Conservation (phyloP, 805 yeast genomes). For the Saturnispora sanitii region DNA sequence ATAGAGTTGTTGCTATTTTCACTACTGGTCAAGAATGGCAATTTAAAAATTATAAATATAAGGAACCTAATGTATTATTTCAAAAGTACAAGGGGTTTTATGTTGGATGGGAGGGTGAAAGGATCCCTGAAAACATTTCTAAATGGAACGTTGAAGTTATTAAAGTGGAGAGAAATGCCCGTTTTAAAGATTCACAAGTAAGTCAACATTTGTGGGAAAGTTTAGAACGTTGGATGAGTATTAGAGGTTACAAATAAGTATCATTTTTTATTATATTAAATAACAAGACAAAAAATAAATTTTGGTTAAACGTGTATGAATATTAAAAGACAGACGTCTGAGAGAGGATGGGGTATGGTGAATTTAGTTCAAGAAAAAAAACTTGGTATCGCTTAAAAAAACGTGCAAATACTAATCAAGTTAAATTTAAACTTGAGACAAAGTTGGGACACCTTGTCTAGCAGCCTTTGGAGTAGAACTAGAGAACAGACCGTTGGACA, state of each 20-base stretch:
- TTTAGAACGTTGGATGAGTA: conserved; percentile 61
- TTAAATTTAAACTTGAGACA: conserved; percentile 64
- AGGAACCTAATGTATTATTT: conserved; percentile 69
- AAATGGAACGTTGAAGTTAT: conserved; percentile 87
- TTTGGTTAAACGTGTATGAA: not conserved
- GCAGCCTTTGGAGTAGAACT: conserved; percentile 41
- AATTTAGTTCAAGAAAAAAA: no score
- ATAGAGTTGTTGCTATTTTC: conserved; percentile 87
- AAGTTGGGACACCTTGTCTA: conserved; percentile 81
- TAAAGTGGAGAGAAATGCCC: conserved; percentile 65
- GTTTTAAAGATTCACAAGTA: conserved; percentile 85
- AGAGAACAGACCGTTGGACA: conserved; percentile 53
- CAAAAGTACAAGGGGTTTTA: conserved; percentile 79
- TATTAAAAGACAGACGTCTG: not conserved
- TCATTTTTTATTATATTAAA: not conserved
- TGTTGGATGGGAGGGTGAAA: conserved; percentile 67
- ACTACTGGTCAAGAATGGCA: conserved; percentile 99
- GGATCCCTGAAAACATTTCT: conserved; percentile 60
- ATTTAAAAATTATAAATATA: conserved; percentile 76
- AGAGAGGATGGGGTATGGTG: no score
- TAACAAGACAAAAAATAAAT: not conserved
- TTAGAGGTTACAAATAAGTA: conserved; percentile 44
- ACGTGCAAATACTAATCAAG: no score
- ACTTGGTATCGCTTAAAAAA: no score
- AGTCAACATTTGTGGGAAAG: conserved; percentile 79